Conservation (phyloP, 2,329 filamentous ascomycete species). For the Daldinia eschscholtzii region DNA sequence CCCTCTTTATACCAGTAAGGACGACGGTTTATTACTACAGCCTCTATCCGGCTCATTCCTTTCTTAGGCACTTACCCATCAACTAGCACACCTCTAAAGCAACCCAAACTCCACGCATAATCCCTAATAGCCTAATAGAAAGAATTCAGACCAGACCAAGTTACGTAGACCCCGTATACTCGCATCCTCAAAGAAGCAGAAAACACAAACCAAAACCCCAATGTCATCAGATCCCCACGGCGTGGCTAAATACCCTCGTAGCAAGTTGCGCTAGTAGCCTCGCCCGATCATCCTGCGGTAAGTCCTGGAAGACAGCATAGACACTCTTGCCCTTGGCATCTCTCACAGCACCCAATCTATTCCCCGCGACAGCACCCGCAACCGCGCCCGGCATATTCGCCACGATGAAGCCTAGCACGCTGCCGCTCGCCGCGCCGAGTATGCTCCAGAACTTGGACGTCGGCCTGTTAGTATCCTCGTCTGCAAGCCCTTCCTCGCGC, state of each 20-base stretch:
- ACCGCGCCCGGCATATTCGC: slow-evolving; percentile 91
- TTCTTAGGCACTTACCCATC: neutral
- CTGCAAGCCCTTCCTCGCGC: slow-evolving; percentile 84
- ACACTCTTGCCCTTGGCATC: slow-evolving; percentile 96
- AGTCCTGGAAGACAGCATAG: slow-evolving; percentile 87
- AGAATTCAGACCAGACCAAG: slow-evolving; percentile 13
- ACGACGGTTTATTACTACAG: neutral
- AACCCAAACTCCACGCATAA: slow-evolving; percentile 33
- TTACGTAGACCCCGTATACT: neutral
- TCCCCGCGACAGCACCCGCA: slow-evolving; percentile 92
- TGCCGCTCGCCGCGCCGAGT: slow-evolving; percentile 87
- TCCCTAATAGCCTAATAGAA: slow-evolving; percentile 1
- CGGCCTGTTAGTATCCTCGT: slow-evolving; percentile 69
- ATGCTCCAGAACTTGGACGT: slow-evolving; percentile 88
- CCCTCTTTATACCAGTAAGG: neutral
- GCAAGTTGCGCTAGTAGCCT: slow-evolving; percentile 86
- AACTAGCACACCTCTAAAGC: slow-evolving; percentile 5
- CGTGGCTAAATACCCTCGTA: slow-evolving; percentile 86
- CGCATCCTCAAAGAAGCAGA: neutral
- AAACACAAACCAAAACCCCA: neutral
- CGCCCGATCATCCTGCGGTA: slow-evolving; percentile 85
- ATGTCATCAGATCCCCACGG: slow-evolving; percentile 67
- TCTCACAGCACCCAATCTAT: slow-evolving; percentile 87
- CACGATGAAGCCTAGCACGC: slow-evolving; percentile 92
- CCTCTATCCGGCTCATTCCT: neutral